These are phyloP conservation scores for Mycena haematopus DNA, from an alignment of 768 basidiomycete species.

Conservation along the genomic window DNA sequence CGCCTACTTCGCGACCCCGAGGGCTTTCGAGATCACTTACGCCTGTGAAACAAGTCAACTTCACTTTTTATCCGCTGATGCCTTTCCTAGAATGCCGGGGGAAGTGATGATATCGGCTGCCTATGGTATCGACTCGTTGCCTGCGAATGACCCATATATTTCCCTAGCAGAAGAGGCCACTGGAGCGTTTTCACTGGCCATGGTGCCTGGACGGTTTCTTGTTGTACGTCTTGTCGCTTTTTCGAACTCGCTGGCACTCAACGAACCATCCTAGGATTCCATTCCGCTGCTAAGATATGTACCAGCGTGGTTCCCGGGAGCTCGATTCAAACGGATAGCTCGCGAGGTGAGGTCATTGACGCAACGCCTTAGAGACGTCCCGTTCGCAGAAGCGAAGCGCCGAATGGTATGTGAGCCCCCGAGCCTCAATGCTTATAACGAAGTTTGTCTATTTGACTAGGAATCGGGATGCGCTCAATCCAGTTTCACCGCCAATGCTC, in stretches of 20 bases:
- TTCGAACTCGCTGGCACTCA: too few relatives aligned
- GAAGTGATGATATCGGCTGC: not conserved
- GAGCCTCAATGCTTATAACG: too few relatives aligned
- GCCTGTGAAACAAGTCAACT: not conserved
- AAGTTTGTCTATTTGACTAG: too few relatives aligned
- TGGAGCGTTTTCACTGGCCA: not conserved
- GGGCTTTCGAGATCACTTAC: not conserved
- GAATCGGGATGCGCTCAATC: too few relatives aligned
- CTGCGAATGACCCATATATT: not conserved
- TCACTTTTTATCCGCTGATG: not conserved
- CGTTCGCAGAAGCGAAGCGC: not conserved
- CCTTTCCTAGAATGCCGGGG: not conserved
- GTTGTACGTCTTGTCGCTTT: too few relatives aligned
- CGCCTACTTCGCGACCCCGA: not conserved
- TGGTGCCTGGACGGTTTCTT: not conserved
- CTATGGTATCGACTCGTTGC: not conserved
- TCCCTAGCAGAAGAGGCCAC: not conserved
- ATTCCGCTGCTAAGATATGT: not conserved
- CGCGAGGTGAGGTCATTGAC: not conserved
- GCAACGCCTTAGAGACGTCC: not conserved
- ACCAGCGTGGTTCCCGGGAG: slow-evolving; percentile 8
- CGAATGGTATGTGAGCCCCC: not conserved
- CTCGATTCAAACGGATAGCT: slow-evolving; percentile 12
- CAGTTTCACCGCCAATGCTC: too few relatives aligned
- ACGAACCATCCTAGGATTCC: too few relatives aligned